Percentiles rank a stretch among this genome's conserved stretches.
These are phyloP conservation scores for Phialophora tarda DNA, from an alignment of 2,329 filamentous ascomycete species.

Conservation along the genomic window DNA sequence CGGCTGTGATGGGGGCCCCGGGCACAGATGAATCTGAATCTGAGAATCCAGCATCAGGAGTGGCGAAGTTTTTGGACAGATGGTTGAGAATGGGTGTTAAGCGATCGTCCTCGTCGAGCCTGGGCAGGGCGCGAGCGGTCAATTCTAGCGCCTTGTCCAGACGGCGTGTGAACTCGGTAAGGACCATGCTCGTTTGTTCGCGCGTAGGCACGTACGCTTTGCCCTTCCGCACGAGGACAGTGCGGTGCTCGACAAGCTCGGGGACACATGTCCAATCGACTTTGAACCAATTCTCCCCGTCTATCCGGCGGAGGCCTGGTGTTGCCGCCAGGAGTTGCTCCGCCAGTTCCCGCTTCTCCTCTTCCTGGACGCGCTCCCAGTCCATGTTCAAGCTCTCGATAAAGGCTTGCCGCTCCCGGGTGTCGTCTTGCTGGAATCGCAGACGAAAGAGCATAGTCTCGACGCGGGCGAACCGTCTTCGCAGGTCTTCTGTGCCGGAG, in stretches of 20 bases:
- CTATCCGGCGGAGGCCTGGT: slow-evolving; percentile 56
- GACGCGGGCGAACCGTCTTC: slow-evolving; percentile 81
- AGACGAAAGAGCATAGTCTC: slow-evolving; percentile 90
- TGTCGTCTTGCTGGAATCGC: slow-evolving; percentile 77
- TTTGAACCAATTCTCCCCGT: slow-evolving; percentile 93
- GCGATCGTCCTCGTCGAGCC: slow-evolving; percentile 94
- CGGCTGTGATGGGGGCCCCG: slow-evolving; percentile 76
- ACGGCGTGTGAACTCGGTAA: slow-evolving; percentile 80
- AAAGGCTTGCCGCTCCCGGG: slow-evolving; percentile 74
- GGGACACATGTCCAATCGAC: slow-evolving; percentile 94
- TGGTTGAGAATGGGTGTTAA: slow-evolving; percentile 76
- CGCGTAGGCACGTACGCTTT: slow-evolving; percentile 89
- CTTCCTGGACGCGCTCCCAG: slow-evolving; percentile 80
- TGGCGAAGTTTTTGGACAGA: slow-evolving; percentile 93
- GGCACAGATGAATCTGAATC: slow-evolving; percentile 67
- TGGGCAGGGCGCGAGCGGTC: slow-evolving; percentile 86
- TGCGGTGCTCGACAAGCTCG: slow-evolving; percentile 80
- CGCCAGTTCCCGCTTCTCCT: slow-evolving; percentile 74
- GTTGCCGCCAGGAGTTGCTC: slow-evolving; percentile 67
- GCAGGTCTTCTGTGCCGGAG: slow-evolving; percentile 85
- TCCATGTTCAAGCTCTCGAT: slow-evolving; percentile 77
- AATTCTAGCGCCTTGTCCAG: slow-evolving; percentile 86
- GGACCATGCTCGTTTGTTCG: slow-evolving; percentile 87
- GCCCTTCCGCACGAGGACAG: slow-evolving; percentile 76
- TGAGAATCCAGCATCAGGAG: slow-evolving; percentile 82